Evolutionary conservation across 202 grass and related monocot genomes (phyloP), one percentile per base, ranked within the genome.

Genomic region (Alloteropsis angusta): DNA sequence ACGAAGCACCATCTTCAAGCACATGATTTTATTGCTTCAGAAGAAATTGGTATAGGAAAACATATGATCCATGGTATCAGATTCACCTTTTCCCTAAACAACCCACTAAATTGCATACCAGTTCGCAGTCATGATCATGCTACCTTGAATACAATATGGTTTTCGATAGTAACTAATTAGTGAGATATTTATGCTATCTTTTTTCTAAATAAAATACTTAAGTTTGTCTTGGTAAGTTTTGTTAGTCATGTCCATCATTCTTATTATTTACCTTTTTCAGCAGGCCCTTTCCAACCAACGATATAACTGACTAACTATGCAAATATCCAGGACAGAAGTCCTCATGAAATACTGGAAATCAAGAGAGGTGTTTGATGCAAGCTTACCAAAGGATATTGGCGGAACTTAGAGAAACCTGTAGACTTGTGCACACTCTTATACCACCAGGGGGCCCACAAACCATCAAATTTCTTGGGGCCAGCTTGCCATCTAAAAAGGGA

Each of bases 371-470:
- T 41, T 63, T 64, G 32, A 82, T 68, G 65, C 59, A 86, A 36
- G 78, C 80, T 92, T 94, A 95, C 95, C 71, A 44, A 32, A 58
- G 85, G 86, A 87, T 90, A 88, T 41, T 4, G 63, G 32, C n/a
- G 73, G 14, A 67, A 60, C 70, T 85, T 93, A 52, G 84, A 80
- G 50, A 98, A 98, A 76, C 95, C 78, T 2, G 78, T 93, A 60
- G 92, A 95, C 75, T 90, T 95, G 67, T 98, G 95, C 37, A 98
- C 87, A 82, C 67, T 87, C 53, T 23, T 56, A 88, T 98, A 98
- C 95, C 95, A 98, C 95, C 92, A 98, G 68, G 87, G 92, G 7
- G 95, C 89, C 92, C 95, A 98, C 57, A 95, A 68, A 90, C 95
- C 95, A 84, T 98, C 95, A 68, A 88, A 90, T 46, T 90, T 60